These are phyloP conservation scores for Cyberlindnera euphorbiiphila DNA, from an alignment of 805 yeast genomes.

Conservation along the genomic window DNA sequence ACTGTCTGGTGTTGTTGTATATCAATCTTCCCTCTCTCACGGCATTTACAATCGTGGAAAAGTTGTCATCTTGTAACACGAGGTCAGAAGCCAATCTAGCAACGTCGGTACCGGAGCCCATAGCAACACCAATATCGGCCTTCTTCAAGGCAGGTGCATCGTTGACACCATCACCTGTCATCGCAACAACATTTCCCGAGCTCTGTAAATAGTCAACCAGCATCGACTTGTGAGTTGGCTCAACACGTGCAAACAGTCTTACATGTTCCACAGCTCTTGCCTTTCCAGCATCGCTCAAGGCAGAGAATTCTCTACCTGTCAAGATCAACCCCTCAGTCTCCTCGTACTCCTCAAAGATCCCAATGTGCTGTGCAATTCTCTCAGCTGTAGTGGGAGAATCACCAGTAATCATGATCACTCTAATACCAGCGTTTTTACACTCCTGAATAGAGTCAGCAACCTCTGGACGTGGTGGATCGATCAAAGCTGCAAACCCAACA, in stretches of 20 bases:
- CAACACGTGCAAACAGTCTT: conserved; percentile 50
- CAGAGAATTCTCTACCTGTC: conserved; percentile 38
- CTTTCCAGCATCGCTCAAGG: conserved; percentile 33
- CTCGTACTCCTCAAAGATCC: conserved; percentile 31
- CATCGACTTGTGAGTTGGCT: conserved; percentile 50
- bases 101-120: conserved; percentile 62
- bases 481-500: conserved; percentile 39
- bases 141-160: conserved; percentile 84
- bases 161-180: conserved; percentile 92
- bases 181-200: conserved; percentile 57
- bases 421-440: conserved; percentile 40
- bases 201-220: conserved; percentile 46
- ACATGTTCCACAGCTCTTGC: conserved; percentile 42
- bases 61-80: conserved; percentile 51
- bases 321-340: conserved; percentile 30
- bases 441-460: conserved; percentile 33
- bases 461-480: conserved; percentile 43
- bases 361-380: conserved; percentile 44
- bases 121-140: conserved; percentile 61
- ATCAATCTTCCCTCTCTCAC: conserved; percentile 53
- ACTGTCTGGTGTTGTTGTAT: conserved; percentile 39
- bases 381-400: conserved; percentile 52
- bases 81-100: conserved; percentile 58
- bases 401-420: conserved; percentile 47
- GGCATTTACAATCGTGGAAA: conserved; percentile 53